Conservation (phyloP, 108 stramenopile species). For the Pinguiococcus pyrenoidosus region DNA sequence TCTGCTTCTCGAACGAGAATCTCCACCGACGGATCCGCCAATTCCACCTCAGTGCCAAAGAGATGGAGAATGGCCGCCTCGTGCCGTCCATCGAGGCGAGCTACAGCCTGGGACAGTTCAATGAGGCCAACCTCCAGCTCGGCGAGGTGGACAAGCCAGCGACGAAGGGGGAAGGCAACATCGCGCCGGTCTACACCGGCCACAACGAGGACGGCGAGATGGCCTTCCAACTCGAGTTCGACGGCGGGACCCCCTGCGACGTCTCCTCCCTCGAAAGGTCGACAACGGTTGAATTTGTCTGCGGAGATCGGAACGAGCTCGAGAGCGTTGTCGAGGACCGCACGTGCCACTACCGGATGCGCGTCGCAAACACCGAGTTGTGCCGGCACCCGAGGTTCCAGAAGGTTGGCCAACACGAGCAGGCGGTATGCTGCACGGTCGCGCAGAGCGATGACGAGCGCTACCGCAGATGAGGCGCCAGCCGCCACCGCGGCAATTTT, state of each 20-base stretch:
- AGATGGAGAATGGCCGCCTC: too few relatives aligned
- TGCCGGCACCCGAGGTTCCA: slow-evolving; percentile 66
- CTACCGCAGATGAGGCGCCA: too few relatives aligned
- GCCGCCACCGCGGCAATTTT: too few relatives aligned
- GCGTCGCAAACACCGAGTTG: slow-evolving; percentile 54
- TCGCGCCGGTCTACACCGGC: neutral
- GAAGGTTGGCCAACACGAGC: too few relatives aligned
- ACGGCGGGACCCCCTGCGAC: slow-evolving; percentile 13
- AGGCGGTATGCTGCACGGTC: too few relatives aligned
- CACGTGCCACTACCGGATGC: slow-evolving; percentile 68
- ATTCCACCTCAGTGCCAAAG: too few relatives aligned
- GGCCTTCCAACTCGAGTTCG: slow-evolving; percentile 49
- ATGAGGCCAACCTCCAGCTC: too few relatives aligned
- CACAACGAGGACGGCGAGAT: slow-evolving; percentile 17
- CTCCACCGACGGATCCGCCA: slow-evolving; percentile 50
- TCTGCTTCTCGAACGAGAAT: slow-evolving; percentile 58
- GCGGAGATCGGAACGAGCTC: slow-evolving; percentile 43
- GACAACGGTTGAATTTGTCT: slow-evolving; percentile 56
- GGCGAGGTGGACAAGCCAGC: too few relatives aligned
- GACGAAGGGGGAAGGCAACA: neutral
- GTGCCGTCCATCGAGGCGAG: slow-evolving; percentile 16
- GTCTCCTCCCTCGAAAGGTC: slow-evolving; percentile 46
- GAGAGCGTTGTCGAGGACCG: slow-evolving; percentile 58
- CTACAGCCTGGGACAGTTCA: neutral
- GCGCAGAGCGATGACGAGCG: too few relatives aligned